These are phyloP conservation scores for Penicillium sp. DNA, from an alignment of 2,329 filamentous ascomycete species.

Conservation along the genomic window DNA sequence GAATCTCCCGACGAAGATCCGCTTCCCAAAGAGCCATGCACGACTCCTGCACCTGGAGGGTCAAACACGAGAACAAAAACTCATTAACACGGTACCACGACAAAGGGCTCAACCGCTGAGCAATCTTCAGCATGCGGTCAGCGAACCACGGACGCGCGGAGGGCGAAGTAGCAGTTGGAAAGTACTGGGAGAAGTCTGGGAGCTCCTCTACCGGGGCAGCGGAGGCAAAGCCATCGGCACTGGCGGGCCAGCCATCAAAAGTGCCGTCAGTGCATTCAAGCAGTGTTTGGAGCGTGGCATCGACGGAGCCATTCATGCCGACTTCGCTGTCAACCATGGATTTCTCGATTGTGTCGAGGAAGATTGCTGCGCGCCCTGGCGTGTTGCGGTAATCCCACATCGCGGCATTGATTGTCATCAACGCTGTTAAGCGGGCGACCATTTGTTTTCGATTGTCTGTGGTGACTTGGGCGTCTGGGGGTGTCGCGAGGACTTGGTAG, in stretches of 20 bases:
- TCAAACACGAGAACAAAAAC: conserved; percentile 32
- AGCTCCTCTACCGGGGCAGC: background rate
- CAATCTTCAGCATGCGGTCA: conserved; percentile 35
- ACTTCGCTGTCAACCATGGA: conserved; percentile 31
- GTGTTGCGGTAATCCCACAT: conserved; percentile 36
- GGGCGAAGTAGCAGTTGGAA: conserved; percentile 17
- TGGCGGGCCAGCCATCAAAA: background rate
- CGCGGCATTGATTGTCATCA: conserved; percentile 34
- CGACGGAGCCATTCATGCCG: conserved; percentile 31
- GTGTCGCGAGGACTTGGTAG: conserved; percentile 27
- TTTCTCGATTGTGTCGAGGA: conserved; percentile 27
- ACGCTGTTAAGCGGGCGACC: conserved; percentile 28
- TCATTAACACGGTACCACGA: conserved; percentile 32
- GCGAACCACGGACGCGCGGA: conserved; percentile 34
- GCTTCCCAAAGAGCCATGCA: conserved; percentile 26
- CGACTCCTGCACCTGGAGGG: conserved; percentile 20
- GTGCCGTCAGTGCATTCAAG: conserved; percentile 29
- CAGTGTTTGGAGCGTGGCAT: conserved; percentile 35
- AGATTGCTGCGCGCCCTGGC: conserved; percentile 23
- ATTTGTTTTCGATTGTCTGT: conserved; percentile 34
- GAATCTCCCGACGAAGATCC: conserved; percentile 30
- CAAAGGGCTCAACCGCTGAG: conserved; percentile 28
- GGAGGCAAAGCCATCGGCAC: background rate
- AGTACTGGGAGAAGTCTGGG: conserved; percentile 26
- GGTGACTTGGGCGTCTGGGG: conserved; percentile 28